Base-by-base conservation (phyloP, 768 basidiomycete species). In the Tremella yokohamensis region DNA sequence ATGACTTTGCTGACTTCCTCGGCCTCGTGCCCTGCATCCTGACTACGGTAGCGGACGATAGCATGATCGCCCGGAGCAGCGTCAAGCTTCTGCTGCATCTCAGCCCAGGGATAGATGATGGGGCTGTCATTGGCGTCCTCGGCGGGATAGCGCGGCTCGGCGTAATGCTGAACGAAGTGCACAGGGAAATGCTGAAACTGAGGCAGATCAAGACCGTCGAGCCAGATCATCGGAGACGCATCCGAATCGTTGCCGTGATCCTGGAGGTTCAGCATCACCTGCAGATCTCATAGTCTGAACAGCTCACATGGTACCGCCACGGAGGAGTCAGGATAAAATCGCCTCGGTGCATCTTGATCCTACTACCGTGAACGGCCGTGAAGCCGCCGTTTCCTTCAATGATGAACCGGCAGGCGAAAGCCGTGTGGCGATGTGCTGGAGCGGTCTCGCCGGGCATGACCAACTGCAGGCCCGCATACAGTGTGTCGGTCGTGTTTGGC, bases 181-280 rank as follows among this genome's bases (percentile, higher is more conserved):
- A 61, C 55, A 0, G 60, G 60, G 48, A 61, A 61, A 25, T 61
- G 60, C 25, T 61, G 54, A 29, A 50, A 61, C 40, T 56, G 54
- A 26, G 60, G 60, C 37, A 61, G 54, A 25, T 61, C 60, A 3
- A 61, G 49, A 38, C 60, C 60, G 50, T 61, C 60, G 24, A 61
- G 54, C 60, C 60, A 61, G 47, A 61, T 61, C 60, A 61, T 61
- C 9, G 60, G 60, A 9, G 18, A 40, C 13, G 61, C 57, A 26
- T 49, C 56, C 29, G 39, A 34, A 42, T 63, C 57, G 40, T 58
- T 55, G 16, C 61, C 57, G 57, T 58, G 40, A 25, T 58, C 61
- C 58, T 60, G 12, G 19, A 19, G 8, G 16, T 29, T 34, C 29
- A 34, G 29, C 29, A 4, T 34, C 11, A 4, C 29, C 29, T 11